Evolutionary conservation across 2,329 filamentous ascomycete species (phyloP), one percentile per base, ranked within the genome.

Genomic region (Fusarium bactridioides): DNA sequence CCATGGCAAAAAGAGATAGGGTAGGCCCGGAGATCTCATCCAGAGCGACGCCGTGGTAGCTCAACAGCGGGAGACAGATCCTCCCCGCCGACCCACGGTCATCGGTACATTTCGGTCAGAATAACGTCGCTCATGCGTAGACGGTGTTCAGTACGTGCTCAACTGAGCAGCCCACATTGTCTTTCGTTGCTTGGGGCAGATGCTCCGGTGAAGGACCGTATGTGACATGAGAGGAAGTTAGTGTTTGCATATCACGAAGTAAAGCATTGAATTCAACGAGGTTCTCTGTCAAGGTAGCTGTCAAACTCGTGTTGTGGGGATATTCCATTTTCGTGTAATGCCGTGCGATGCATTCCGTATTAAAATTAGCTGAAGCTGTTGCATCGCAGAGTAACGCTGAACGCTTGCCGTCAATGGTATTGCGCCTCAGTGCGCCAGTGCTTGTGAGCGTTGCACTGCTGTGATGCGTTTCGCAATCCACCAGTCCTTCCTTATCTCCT

Each of bases 21-120:
- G 57, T 67, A 68, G 67, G 44, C 50, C 51, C 65, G 63, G 65
- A 69, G 57, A 74, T 76, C 74, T 73, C 69, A 44, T 74, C 70
- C 70, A 66, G 67, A 69, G 62, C 61, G 64, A 59, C 59, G 61
- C 38, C 64, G 50, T 48, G 70, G 75, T 77, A 54, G 57, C 67
- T 69, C 72, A 76, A 53, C 65, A 71, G 69, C 70, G 69, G 74
- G 64, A 70, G 60, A 54, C 43, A 67, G 67, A 74, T 75, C 64
- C 41, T 70, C 73, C 59, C 70, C 53, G 65, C 66, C 61, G 57
- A 70, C 60, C 61, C 61, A 75, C 50, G 51, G 38, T 47, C 66
- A 62, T 45, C 44, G 51, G 53, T 62, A 56, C 64, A 61, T 62
- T 50, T 67, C 63, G 55, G 58, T 29, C 58, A 68, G 45, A 61